A percentile compares a stretch with the other conserved stretches of the same genome.
Evolutionary conservation across 345 rosid species (phyloP).

Genomic region (Euclidium syriacum): DNA sequence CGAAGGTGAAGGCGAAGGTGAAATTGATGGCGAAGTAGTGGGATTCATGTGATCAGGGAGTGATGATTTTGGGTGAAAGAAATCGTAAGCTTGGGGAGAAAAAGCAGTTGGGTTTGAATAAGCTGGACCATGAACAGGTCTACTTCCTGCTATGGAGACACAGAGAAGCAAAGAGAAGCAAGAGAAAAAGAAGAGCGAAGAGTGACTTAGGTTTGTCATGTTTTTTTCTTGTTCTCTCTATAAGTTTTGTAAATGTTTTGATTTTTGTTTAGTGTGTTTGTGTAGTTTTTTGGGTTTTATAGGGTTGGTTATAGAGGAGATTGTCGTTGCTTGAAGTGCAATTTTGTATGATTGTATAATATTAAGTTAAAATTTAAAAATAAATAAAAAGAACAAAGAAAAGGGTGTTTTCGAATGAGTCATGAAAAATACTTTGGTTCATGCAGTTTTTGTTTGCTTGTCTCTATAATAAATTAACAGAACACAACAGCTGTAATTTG

Average conservation of each 20-base stretch:
- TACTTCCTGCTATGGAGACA: constrained; percentile 45
- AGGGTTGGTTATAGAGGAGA: constrained; percentile 25
- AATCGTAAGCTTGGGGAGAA: constrained; percentile 66
- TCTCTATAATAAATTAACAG: no score
- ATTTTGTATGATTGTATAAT: constrained; percentile 24
- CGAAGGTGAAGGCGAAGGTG: constrained; percentile 54
- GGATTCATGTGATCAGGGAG: neutral
- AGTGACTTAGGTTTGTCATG: constrained; percentile 37
- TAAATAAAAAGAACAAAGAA: neutral
- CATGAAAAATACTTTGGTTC: constrained; percentile 8
- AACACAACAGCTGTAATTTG: neutral
- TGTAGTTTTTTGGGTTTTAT: constrained; percentile 35
- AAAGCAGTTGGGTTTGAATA: constrained; percentile 57
- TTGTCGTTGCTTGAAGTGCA: constrained; percentile 49
- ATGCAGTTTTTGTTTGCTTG: constrained; percentile 8
- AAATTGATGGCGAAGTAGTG: constrained; percentile 25
- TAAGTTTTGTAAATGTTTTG: neutral
- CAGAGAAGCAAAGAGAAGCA: constrained; percentile 33
- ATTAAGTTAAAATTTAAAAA: neutral
- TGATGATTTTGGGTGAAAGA: constrained; percentile 69
- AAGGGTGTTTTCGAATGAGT: neutral
- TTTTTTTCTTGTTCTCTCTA: neutral
- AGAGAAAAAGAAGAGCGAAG: constrained; percentile 37
- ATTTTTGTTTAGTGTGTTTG: constrained; percentile 15
- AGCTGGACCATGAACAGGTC: constrained; percentile 80